A percentile compares a stretch with the other conserved stretches of the same genome.
Evolutionary conservation across 148 eudicot species (phyloP).

Genomic region (Heliosperma pusillum): DNA sequence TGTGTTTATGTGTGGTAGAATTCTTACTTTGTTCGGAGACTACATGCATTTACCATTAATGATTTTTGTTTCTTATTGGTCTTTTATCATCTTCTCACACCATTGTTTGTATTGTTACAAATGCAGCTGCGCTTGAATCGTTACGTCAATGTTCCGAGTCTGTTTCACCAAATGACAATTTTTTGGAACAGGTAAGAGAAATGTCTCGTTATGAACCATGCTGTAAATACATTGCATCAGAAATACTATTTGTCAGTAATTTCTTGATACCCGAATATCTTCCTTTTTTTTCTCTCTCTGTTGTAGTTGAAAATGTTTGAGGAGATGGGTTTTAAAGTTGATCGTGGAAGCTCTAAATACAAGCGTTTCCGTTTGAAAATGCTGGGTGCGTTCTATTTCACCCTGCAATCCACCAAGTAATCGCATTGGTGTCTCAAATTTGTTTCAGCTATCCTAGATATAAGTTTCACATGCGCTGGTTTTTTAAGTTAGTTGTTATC

Average conservation of each 20-base stretch:
- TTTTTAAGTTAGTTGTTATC: neutral
- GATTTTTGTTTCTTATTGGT: constrained; percentile 11
- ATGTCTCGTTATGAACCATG: neutral
- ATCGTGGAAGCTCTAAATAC: constrained; percentile 62
- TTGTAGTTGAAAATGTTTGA: constrained; percentile 84
- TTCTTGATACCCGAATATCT: neutral
- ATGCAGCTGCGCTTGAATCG: constrained; percentile 79
- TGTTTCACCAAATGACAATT: constrained; percentile 89
- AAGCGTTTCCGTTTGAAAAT: constrained; percentile 79
- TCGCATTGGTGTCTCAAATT: neutral
- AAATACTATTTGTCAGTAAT: neutral
- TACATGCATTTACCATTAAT: constrained; percentile 1
- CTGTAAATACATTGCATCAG: neutral
- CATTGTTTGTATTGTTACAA: constrained; percentile 17
- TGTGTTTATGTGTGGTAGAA: constrained; percentile 19
- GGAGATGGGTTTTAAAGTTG: constrained; percentile 84
- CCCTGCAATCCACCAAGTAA: neutral
- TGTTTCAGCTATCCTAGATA: neutral
- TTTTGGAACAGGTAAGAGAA: constrained; percentile 70
- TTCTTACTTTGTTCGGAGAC: constrained; percentile 8
- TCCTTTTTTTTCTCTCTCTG: neutral
- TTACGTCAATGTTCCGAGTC: constrained; percentile 65
- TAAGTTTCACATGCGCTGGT: neutral
- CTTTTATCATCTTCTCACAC: constrained; percentile 15
- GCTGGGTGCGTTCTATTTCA: constrained; percentile 42